These are phyloP conservation scores for Thamnidium elegans DNA, from an alignment of 192 early-diverging fungal genomes.

Conservation along the genomic window DNA sequence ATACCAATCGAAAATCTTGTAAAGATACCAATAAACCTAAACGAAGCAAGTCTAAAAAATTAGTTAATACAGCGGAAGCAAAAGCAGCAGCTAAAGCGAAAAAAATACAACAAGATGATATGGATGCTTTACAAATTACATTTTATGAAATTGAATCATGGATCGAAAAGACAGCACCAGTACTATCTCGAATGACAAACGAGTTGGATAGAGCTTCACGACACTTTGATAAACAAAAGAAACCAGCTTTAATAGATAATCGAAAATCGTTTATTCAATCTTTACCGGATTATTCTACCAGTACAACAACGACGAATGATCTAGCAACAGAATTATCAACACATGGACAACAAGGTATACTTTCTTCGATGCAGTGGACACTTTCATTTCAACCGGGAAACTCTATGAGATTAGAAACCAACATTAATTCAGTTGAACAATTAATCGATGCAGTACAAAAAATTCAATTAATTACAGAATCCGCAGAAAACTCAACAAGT, in stretches of 20 bases:
- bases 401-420: constrained; percentile 34
- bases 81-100: constrained; percentile 28
- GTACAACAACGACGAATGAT: not conserved
- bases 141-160: constrained; percentile 42
- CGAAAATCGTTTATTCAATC: not conserved
- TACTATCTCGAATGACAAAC: constrained; percentile 34
- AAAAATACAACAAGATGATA: constrained; percentile 32
- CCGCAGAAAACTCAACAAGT: not conserved
- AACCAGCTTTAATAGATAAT: not conserved
- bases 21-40: not conserved
- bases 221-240: constrained; percentile 30
- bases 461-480: constrained; percentile 20
- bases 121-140: constrained; percentile 39
- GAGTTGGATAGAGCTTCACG: constrained; percentile 35
- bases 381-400: constrained; percentile 31
- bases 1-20: not conserved
- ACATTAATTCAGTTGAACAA: constrained; percentile 39
- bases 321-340: not conserved
- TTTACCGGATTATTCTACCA: not conserved
- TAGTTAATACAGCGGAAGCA: constrained; percentile 12
- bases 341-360: constrained; percentile 13
- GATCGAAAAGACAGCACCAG: constrained; percentile 38
- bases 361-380: constrained; percentile 5
- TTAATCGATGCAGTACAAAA: constrained; percentile 37
- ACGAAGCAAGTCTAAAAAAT: not conserved